Evolutionary conservation across 1,284 basidiomycete genomes (phyloP).

Genomic region (Xanthoconium separans): DNA sequence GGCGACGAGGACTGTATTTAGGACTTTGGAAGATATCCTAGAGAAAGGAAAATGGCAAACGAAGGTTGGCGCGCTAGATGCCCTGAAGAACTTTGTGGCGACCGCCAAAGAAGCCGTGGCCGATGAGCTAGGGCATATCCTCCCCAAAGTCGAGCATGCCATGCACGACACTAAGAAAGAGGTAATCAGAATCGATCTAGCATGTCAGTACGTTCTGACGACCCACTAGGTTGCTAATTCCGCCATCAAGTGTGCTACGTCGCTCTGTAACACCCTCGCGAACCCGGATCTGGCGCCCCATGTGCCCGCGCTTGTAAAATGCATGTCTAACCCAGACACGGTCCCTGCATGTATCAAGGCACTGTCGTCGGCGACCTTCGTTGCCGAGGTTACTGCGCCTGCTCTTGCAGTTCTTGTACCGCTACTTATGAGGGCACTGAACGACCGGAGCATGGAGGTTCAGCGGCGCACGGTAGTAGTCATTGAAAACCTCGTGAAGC

Average conservation of each 20-base stretch:
- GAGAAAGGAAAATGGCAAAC: constrained; percentile 92
- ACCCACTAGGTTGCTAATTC: constrained; percentile 76
- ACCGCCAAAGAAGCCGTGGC: constrained; percentile 82
- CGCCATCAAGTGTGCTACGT: constrained; percentile 91
- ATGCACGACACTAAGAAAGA: constrained; percentile 99
- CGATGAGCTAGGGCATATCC: constrained; percentile 76
- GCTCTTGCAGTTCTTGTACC: constrained; percentile 96
- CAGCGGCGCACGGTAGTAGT: constrained; percentile 89
- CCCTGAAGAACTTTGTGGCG: constrained; percentile 72
- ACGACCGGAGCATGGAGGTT: constrained; percentile 95
- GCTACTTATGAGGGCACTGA: constrained; percentile 87
- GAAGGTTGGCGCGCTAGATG: constrained; percentile 93
- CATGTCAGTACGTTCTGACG: constrained; percentile 6
- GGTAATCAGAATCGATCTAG: constrained; percentile 44
- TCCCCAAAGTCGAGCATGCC: constrained; percentile 86
- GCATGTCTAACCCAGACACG: constrained; percentile 88
- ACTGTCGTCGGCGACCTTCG: constrained; percentile 92
- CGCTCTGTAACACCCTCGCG: constrained; percentile 88
- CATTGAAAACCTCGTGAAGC: constrained; percentile 96
- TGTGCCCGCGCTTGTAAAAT: constrained; percentile 88
- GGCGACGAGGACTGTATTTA: constrained; percentile 75
- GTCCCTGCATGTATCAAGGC: constrained; percentile 96
- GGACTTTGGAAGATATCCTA: constrained; percentile 69
- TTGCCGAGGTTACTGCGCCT: constrained; percentile 95
- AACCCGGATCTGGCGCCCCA: constrained; percentile 94